Evolutionary conservation across 768 basidiomycete species (phyloP).

Genomic region (Mycena olivaceomarginata): DNA sequence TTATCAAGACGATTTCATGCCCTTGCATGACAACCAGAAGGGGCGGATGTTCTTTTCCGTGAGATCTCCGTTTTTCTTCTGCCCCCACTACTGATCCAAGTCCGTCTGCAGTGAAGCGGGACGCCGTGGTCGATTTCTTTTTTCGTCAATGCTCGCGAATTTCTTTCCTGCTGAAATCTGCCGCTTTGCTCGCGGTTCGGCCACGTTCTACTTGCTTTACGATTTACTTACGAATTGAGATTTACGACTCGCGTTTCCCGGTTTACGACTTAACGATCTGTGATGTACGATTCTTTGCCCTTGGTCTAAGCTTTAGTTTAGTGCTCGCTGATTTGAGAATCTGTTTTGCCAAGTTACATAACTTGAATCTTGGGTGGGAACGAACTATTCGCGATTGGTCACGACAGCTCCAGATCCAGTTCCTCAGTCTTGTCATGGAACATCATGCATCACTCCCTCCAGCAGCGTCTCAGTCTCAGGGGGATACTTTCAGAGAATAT

Average conservation of each 20-base stretch:
- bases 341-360: no score
- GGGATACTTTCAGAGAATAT: no score
- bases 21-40: slow-evolving; percentile 60
- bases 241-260: neutral
- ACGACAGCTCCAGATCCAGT: no score
- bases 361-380: no score
- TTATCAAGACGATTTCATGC: slow-evolving; percentile 71
- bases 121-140: neutral
- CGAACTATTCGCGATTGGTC: no score
- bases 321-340: no score
- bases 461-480: no score
- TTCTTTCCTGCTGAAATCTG: neutral
- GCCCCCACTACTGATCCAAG: neutral
- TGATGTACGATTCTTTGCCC: neutral
- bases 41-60: slow-evolving; percentile 62
- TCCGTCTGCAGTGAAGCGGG: neutral
- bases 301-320: no score
- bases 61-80: neutral
- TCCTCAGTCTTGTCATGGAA: no score
- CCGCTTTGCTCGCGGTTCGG: neutral
- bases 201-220: neutral
- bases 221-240: neutral
- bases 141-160: neutral
- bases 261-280: neutral
- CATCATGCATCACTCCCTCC: no score